Conservation (phyloP, 2,329 filamentous ascomycete species). For the Penicillium sp. region DNA sequence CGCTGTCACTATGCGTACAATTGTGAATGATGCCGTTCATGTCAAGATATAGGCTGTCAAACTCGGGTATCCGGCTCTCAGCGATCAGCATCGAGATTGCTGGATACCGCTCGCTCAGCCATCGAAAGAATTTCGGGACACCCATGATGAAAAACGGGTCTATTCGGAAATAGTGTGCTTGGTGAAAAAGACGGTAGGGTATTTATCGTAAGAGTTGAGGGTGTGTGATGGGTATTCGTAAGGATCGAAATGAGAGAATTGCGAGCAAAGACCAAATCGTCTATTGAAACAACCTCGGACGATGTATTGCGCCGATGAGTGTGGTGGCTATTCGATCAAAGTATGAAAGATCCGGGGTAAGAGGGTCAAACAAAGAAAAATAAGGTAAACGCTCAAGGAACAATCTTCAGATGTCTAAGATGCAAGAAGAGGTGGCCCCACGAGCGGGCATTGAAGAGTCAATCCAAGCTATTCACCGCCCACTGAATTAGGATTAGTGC, state of each 20-base stretch:
- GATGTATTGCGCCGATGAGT: background rate
- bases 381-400: conserved; percentile 4
- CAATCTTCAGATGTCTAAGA: conserved; percentile 9
- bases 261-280: conserved; percentile 10
- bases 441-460: conserved; percentile 10
- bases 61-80: conserved; percentile 97
- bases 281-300: conserved; percentile 5
- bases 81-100: conserved; percentile 97
- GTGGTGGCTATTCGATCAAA: background rate
- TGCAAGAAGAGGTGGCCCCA: conserved; percentile 7
- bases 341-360: background rate
- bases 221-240: background rate
- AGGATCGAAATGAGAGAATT: conserved; percentile 7
- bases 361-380: background rate
- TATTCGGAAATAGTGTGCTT: conserved; percentile 1
- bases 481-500: conserved; percentile 25
- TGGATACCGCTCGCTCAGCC: conserved; percentile 98
- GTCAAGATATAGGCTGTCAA: conserved; percentile 81
- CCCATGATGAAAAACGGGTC: conserved; percentile 50
- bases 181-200: background rate
- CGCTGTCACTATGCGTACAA: conserved; percentile 95
- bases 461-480: conserved; percentile 26
- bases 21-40: conserved; percentile 99
- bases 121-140: conserved; percentile 90
- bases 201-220: conserved; percentile 4